Evolutionary conservation across 306 rosid species (phyloP), one percentile per base, ranked within the genome.

Genomic region (Lathyrus sativus): DNA sequence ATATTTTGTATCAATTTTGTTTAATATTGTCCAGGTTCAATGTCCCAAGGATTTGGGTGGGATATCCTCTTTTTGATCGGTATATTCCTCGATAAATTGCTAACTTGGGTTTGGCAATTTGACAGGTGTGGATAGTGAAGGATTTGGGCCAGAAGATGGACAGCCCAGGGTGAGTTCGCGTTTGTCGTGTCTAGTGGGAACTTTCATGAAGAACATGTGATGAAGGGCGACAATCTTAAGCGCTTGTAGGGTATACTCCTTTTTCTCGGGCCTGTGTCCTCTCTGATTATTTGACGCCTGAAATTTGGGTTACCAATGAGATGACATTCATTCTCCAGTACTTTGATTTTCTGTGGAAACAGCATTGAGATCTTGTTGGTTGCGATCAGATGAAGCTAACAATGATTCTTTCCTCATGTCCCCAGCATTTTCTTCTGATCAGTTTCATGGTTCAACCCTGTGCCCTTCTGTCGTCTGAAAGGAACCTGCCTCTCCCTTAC

Each of bases 251-350:
- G 71, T 33, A 38, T 59, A 58, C 64, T 83, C 84, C 75, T 45
- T 76, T 60, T 42, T 76, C 61, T 74, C 58, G 17, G 71, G 51
- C 59, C 71, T 66, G 70, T 74, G 78, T 60, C 88, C 87, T 29
- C 66, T 76, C 42, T 79, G 88, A 74, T 50, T 74, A 76, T 71
- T 76, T 17, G 86, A 79, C 31, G 87, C 70, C 78, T 84, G 95
- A 66, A 84, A 56, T 70, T 91, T 91, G 58, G 97, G 97, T 73
- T 85, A 95, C 97, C 97, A 91, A 55, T 91, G 91, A 77, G 95
- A 74, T n/a, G 19, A 72, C 65, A 79, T 14, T 3, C 79, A 88
- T 15, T 91, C 97, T 18, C 84, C 92, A 33, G 70, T 67, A 78
- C 78, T 84, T 63, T 79, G 81, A 74, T 66, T 85, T 72, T 91